phyloP scores from a whole-genome alignment of 2,329 filamentous ascomycete species.

The Biscogniauxia marginata region DNA sequence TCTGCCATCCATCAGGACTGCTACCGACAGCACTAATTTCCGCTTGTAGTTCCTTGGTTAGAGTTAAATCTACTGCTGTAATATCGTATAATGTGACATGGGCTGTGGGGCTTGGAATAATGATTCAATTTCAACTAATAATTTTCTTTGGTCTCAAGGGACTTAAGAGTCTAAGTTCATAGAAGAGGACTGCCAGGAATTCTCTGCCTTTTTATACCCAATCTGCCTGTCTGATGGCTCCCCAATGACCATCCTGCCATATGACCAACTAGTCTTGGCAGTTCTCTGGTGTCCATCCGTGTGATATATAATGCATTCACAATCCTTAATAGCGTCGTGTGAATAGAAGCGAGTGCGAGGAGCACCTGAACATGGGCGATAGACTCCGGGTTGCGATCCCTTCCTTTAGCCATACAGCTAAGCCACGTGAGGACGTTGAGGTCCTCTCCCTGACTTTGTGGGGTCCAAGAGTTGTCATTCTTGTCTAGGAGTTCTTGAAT shows the following conservation, averaged over 20 bases:
- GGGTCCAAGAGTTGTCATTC: background rate
- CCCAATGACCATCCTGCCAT: too few species aligned
- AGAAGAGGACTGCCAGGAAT: too few species aligned
- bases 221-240: too few species aligned
- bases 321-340: constrained; percentile 12
- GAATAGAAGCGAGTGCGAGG: constrained; percentile 8
- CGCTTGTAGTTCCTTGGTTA: background rate
- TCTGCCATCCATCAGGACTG: background rate
- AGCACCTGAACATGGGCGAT: constrained; percentile 8
- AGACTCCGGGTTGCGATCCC: constrained; percentile 6
- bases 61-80: background rate
- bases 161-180: too few species aligned
- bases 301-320: constrained; percentile 9
- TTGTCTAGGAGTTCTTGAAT: constrained; percentile 1
- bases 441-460: background rate
- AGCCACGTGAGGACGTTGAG: constrained; percentile 12
- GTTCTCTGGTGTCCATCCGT: background rate
- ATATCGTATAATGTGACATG: too few species aligned
- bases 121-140: too few species aligned
- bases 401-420: background rate
- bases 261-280: too few species aligned
- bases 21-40: constrained; percentile 1
- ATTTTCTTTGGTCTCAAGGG: too few species aligned
- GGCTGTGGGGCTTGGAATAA: too few species aligned
- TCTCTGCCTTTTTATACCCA: too few species aligned